These are phyloP conservation scores for Xanthoconium stramineum DNA, from an alignment of 768 basidiomycete species.

Conservation along the genomic window DNA sequence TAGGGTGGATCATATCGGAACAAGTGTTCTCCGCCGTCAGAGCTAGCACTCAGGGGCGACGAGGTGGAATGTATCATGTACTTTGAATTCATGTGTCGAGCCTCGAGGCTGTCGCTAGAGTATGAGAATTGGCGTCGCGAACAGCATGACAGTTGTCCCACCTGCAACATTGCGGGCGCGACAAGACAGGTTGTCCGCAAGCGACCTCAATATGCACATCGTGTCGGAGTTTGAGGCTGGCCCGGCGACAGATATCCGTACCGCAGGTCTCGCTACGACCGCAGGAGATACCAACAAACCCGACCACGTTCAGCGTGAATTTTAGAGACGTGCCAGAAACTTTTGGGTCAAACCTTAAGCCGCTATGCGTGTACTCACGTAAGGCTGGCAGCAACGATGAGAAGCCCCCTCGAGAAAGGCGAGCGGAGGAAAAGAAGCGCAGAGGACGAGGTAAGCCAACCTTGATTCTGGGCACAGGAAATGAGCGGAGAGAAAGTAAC, in stretches of 20 bases:
- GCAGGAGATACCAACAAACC: slow-evolving; percentile 18
- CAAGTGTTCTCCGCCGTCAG: neutral
- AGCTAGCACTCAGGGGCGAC: slow-evolving; percentile 3
- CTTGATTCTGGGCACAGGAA: neutral
- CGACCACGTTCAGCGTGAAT: slow-evolving; percentile 1
- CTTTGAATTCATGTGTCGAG: neutral
- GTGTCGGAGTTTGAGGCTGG: slow-evolving; percentile 9
- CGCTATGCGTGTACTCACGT: slow-evolving; percentile 10
- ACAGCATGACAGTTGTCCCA: neutral
- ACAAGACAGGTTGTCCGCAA: neutral
- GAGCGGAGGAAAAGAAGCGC: slow-evolving; percentile 5
- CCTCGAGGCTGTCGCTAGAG: neutral
- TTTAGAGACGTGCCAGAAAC: neutral
- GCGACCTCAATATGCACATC: slow-evolving; percentile 4
- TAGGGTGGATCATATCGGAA: neutral
- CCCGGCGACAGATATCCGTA: neutral
- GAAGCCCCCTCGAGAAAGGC: slow-evolving; percentile 1
- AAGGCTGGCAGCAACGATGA: slow-evolving; percentile 1
- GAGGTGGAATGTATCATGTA: slow-evolving; percentile 3
- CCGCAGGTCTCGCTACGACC: neutral
- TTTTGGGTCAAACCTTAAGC: slow-evolving; percentile 10
- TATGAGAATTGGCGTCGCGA: slow-evolving; percentile 1
- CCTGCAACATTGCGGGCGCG: slow-evolving; percentile 7
- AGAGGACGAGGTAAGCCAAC: neutral
- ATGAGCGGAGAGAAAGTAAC: neutral